These are phyloP conservation scores for Colletotrichum cuscutae DNA, from an alignment of 2,329 filamentous ascomycete genomes.

Conservation along the genomic window DNA sequence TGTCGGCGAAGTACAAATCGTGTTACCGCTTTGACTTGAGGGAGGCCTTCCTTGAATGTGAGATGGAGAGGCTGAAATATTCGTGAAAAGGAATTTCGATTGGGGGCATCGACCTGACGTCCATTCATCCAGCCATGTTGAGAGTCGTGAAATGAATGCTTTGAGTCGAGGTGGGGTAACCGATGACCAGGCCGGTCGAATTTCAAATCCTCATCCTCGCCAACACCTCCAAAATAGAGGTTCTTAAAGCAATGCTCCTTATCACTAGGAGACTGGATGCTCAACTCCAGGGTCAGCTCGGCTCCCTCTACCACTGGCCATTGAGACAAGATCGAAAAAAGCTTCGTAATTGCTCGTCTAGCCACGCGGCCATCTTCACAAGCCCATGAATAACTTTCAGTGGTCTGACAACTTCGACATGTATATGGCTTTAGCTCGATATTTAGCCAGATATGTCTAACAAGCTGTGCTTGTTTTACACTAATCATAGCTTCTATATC, in stretches of 20 bases:
- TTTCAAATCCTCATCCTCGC: conserved; percentile 34
- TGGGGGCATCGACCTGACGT: conserved; percentile 39
- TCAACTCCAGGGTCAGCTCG: conserved; percentile 46
- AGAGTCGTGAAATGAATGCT: conserved; percentile 38
- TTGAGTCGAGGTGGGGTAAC: neutral
- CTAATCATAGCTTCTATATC: conserved; percentile 37
- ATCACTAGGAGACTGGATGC: conserved; percentile 47
- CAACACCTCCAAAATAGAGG: conserved; percentile 37
- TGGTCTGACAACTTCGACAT: conserved; percentile 35
- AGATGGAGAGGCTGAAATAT: conserved; percentile 39
- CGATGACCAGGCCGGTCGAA: neutral
- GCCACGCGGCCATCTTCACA: conserved; percentile 31
- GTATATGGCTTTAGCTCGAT: conserved; percentile 43
- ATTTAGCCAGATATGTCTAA: conserved; percentile 44
- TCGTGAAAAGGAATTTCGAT: conserved; percentile 36
- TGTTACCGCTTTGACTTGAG: conserved; percentile 42
- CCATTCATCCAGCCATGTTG: conserved; percentile 46
- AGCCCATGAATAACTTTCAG: neutral
- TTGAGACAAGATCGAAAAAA: conserved; percentile 44
- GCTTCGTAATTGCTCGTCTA: conserved; percentile 36
- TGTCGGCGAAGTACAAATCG: conserved; percentile 46
- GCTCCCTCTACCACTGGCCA: conserved; percentile 38
- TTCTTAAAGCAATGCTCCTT: conserved; percentile 47
- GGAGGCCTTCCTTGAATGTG: conserved; percentile 33
- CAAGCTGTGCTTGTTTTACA: conserved; percentile 34